phyloP scores from a whole-genome alignment of 768 basidiomycete genomes.

The Neoboletus subvelutipes region DNA sequence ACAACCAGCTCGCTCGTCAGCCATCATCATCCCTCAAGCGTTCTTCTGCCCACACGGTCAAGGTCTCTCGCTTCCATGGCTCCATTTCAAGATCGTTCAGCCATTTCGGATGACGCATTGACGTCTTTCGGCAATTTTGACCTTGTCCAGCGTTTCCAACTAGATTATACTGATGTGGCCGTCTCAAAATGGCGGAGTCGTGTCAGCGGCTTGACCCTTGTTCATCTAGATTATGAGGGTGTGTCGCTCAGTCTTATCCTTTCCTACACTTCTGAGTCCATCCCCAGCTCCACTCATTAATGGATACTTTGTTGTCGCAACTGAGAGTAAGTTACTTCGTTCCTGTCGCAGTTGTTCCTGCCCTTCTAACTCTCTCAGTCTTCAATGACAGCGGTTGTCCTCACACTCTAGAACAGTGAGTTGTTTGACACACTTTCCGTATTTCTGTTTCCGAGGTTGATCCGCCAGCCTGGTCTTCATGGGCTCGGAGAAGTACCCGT shows the following conservation, averaged over 20 bases:
- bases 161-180: slow-evolving; percentile 75
- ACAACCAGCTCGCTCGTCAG: neutral
- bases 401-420: slow-evolving; percentile 94
- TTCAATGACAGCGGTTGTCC: slow-evolving; percentile 95
- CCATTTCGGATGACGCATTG: slow-evolving; percentile 13
- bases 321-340: slow-evolving; percentile 65
- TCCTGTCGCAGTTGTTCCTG: neutral
- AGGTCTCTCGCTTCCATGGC: slow-evolving; percentile 32
- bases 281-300: slow-evolving; percentile 78
- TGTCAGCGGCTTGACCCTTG: slow-evolving; percentile 82
- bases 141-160: slow-evolving; percentile 69
- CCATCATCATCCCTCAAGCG: slow-evolving; percentile 1
- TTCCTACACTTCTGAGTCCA: slow-evolving; percentile 14
- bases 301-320: slow-evolving; percentile 86
- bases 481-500: slow-evolving; percentile 93
- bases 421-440: slow-evolving; percentile 6
- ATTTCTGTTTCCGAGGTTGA: slow-evolving; percentile 1
- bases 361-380: slow-evolving; percentile 46
- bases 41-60: neutral
- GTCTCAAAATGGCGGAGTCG: slow-evolving; percentile 89
- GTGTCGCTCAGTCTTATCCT: slow-evolving; percentile 18
- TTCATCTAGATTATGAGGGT: slow-evolving; percentile 92
- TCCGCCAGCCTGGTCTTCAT: slow-evolving; percentile 78
- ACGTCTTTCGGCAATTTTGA: slow-evolving; percentile 77
- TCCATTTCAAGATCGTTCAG: slow-evolving; percentile 18